Evolutionary conservation across 2,329 filamentous ascomycete genomes (phyloP).

Genomic region (Pseudomassariella vexata): DNA sequence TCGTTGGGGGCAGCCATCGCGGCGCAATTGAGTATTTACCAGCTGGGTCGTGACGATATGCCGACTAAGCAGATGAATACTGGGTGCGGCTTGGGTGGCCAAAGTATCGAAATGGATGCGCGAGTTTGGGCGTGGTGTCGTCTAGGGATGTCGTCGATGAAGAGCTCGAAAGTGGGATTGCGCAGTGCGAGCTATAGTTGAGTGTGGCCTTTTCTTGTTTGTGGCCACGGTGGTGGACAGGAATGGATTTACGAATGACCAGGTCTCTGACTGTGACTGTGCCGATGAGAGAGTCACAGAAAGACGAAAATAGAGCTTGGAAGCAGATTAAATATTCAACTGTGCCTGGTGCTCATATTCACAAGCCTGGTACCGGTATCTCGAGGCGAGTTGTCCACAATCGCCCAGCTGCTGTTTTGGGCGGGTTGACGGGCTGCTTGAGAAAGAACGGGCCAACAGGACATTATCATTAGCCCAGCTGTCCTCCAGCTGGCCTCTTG

Average conservation of each 20-base stretch:
- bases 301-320: no score
- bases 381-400: conserved; percentile 9
- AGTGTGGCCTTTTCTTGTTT: conserved; percentile 8
- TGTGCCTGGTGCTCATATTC: neutral
- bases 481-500: no score
- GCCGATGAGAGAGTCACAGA: neutral
- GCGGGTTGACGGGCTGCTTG: no score
- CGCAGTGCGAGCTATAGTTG: no score
- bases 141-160: conserved; percentile 7
- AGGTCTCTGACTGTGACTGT: neutral
- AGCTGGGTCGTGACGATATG: conserved; percentile 3
- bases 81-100: neutral
- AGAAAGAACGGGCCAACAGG: no score
- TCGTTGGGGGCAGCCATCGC: conserved; percentile 54
- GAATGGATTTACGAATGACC: neutral
- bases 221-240: conserved; percentile 1
- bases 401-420: no score
- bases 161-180: conserved; percentile 10
- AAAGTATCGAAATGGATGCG: conserved; percentile 6
- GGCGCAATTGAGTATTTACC: conserved; percentile 15
- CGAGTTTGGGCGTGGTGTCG: conserved; percentile 3
- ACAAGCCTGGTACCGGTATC: conserved; percentile 2
- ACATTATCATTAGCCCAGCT: no score
- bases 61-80: conserved; percentile 6
- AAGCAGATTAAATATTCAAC: no score